A percentile compares a stretch with the other conserved stretches of the same genome.
phyloP scores from a whole-genome alignment of 306 rosid genomes.

The Acacia confusa region DNA sequence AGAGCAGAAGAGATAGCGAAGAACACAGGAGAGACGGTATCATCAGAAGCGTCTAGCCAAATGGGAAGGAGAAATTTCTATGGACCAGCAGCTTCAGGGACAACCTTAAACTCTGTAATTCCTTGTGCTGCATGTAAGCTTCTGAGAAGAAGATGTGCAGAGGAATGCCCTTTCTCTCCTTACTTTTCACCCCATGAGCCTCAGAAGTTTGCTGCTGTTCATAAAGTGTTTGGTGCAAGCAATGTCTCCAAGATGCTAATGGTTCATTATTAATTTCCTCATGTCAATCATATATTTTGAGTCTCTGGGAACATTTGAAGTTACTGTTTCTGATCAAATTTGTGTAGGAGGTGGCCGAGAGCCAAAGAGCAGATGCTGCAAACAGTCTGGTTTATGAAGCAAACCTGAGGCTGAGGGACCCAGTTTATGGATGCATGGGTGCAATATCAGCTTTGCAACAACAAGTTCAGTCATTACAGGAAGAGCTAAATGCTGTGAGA shows the following conservation, averaged over 20 bases:
- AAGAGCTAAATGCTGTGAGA: slow-evolving; percentile 56
- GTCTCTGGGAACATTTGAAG: background rate
- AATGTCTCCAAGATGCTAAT: slow-evolving; percentile 90
- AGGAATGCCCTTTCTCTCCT: slow-evolving; percentile 91
- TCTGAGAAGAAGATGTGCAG: slow-evolving; percentile 88
- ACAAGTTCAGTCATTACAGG: slow-evolving; percentile 68
- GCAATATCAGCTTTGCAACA: slow-evolving; percentile 80
- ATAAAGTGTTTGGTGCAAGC: slow-evolving; percentile 95
- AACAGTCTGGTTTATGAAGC: slow-evolving; percentile 91
- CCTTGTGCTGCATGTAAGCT: slow-evolving; percentile 99
- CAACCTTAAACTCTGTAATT: slow-evolving; percentile 68
- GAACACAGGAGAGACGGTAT: slow-evolving; percentile 31
- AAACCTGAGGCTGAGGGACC: slow-evolving; percentile 80
- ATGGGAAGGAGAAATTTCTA: slow-evolving; percentile 61
- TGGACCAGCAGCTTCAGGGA: slow-evolving; percentile 56
- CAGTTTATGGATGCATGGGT: slow-evolving; percentile 93
- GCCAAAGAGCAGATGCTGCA: slow-evolving; percentile 83
- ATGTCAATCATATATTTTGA: background rate
- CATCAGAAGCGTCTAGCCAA: slow-evolving; percentile 37
- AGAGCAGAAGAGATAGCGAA: slow-evolving; percentile 61
- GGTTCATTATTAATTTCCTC: slow-evolving; percentile 34
- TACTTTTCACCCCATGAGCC: slow-evolving; percentile 95
- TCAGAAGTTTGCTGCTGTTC: slow-evolving; percentile 85
- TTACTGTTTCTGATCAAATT: background rate
- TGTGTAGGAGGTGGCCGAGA: slow-evolving; percentile 72